Percentiles rank a stretch among this genome's conserved stretches.
These are phyloP conservation scores for Chrysoporthe austroafricana DNA, from an alignment of 2,329 filamentous ascomycete genomes.

Conservation along the genomic window DNA sequence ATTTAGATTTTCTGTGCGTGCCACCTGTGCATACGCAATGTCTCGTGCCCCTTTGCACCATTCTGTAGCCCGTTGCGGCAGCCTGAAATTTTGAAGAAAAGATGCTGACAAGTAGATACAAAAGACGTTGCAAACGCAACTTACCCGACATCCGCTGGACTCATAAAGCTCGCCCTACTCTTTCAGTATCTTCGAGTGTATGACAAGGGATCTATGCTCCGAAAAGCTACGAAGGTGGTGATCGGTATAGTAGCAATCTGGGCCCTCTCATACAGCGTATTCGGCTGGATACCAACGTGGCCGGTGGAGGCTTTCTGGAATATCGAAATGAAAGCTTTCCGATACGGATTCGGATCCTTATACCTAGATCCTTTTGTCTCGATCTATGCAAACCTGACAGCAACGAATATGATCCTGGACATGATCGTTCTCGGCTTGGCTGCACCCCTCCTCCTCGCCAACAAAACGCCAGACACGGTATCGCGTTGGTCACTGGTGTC, in stretches of 20 bases:
- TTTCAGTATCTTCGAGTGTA: constrained; percentile 33
- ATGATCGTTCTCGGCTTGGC: constrained; percentile 39
- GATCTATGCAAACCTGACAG: constrained; percentile 37
- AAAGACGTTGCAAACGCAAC: constrained; percentile 30
- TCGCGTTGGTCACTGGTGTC: constrained; percentile 35
- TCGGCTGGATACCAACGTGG: constrained; percentile 39
- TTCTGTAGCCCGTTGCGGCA: too few relatives aligned
- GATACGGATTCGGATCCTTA: constrained; percentile 39
- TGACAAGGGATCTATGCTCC: constrained; percentile 25
- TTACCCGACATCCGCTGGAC: constrained; percentile 30
- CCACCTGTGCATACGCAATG: not conserved
- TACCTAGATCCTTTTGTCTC: constrained; percentile 33
- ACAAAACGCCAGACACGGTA: constrained; percentile 35
- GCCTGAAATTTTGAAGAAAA: not conserved
- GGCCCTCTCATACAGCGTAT: constrained; percentile 37
- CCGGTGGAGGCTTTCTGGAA: constrained; percentile 40
- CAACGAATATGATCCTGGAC: constrained; percentile 39
- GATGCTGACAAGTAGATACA: not conserved
- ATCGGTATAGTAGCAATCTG: constrained; percentile 37
- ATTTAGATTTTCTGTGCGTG: constrained; percentile 25
- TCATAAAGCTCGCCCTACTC: constrained; percentile 32
- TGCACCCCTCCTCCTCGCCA: constrained; percentile 36
- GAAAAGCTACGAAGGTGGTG: constrained; percentile 30
- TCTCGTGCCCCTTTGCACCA: not conserved
- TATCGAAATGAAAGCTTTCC: constrained; percentile 21